Evolutionary conservation across 2,329 filamentous ascomycete species (phyloP), one percentile per base, ranked within the genome.

Genomic region (Alternaria brassicicola): DNA sequence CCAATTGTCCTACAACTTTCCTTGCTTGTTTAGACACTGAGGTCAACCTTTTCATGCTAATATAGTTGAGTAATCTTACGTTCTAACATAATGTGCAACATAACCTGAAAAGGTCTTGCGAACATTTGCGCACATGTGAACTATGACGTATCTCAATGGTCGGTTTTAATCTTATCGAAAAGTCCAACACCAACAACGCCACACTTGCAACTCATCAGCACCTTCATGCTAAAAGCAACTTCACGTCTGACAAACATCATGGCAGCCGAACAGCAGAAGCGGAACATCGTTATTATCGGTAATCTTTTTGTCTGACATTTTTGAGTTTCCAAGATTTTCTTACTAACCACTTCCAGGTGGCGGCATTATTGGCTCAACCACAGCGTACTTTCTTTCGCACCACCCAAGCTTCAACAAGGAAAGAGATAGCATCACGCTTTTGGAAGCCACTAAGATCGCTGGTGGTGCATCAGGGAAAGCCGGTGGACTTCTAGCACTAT

Each of bases 401-500:
- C 93, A 98, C 76, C 88, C 91, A 26, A 88, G 85, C 28, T 98
- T 91, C 80, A 85, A 95, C 75, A 87, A 88, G 39, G 78, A 85
- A 21, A 85, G 86, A 52, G 91, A 97, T 76, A 88, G 83, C 52
- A 89, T 98, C 69, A 96, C 91, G 1, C 83, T 99, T 28, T 84
- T 98, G 53, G 95, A 99, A 81, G 93, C 95, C 0, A 88, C 88
- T 3, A 84, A 88, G 42, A 89, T 98, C 64, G 95, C 95, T 6
- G 87, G 92, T n/a, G 94, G 91, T 23, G 94, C 95, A 35, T 97
- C 93, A 8, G 95, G 95, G 38, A 98, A 97, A 79, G 94, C 95
- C 0, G 95, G 95, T 15, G 95, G 95, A 1, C 83, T 99, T 4
- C 84, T 99, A 21, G 95, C 89, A 1, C 82, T 93, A 15, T 98